Conservation (phyloP, 202 grass and related monocot species). For the Zizania palustris region DNA sequence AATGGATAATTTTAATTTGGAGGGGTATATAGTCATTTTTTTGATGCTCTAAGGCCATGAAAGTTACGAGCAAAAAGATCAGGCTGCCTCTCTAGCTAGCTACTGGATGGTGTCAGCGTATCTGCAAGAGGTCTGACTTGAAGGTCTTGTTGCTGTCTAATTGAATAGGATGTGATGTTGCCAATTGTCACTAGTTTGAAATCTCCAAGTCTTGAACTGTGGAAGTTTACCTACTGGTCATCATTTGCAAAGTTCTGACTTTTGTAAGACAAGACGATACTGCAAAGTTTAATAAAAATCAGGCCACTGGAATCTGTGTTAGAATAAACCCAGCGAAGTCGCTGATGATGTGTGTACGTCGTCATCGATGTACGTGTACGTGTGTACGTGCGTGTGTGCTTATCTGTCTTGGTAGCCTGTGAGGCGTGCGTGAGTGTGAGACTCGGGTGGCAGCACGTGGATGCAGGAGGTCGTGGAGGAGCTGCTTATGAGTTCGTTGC, state of each 20-base stretch:
- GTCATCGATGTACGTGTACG: too few relatives aligned
- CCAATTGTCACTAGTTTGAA: background rate
- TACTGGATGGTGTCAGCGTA: background rate
- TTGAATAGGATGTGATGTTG: background rate
- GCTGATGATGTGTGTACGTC: too few relatives aligned
- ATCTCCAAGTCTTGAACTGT: background rate
- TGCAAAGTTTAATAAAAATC: background rate
- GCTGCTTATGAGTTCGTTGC: too few relatives aligned
- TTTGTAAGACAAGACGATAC: background rate
- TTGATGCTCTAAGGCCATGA: too few relatives aligned
- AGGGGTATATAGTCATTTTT: too few relatives aligned
- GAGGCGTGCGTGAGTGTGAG: too few relatives aligned
- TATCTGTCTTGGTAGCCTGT: too few relatives aligned
- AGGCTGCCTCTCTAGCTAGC: background rate
- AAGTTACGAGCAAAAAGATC: background rate
- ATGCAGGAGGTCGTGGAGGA: too few relatives aligned
- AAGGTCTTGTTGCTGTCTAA: background rate
- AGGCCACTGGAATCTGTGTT: background rate
- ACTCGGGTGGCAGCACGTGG: too few relatives aligned
- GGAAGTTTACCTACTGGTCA: slow-evolving; percentile 6
- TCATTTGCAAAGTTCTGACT: background rate
- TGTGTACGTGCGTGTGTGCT: too few relatives aligned
- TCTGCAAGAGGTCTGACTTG: background rate
- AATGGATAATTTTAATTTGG: too few relatives aligned
- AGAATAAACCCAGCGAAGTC: too few relatives aligned